A percentile compares a stretch with the other conserved stretches of the same genome.
Evolutionary conservation across 1,284 basidiomycete species (phyloP).

Genomic region (Austropuccinia psidii): DNA sequence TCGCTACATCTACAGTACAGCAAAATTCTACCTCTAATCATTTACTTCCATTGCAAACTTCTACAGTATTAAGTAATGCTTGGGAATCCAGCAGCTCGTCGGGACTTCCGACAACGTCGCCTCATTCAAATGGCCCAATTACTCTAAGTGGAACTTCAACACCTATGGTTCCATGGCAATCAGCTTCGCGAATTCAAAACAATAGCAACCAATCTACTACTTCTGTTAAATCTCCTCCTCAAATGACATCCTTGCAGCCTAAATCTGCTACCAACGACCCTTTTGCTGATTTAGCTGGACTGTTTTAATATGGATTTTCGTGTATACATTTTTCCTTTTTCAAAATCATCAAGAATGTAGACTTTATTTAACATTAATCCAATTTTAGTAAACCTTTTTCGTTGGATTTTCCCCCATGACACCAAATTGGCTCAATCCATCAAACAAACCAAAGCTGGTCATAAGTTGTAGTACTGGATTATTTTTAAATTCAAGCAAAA

Average conservation of each 20-base stretch:
- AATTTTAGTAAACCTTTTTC: too few species aligned
- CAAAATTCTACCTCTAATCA: not conserved
- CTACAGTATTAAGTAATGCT: not conserved
- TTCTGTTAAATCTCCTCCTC: not conserved
- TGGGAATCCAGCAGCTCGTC: not conserved
- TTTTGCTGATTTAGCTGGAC: constrained; percentile 34
- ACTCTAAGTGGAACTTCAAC: constrained; percentile 9
- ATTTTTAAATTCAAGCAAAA: too few species aligned
- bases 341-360: too few species aligned
- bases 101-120: not conserved
- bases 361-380: too few species aligned
- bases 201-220: not conserved
- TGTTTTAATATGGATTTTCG: constrained; percentile 25
- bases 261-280: constrained; percentile 17
- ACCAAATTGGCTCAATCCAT: too few species aligned
- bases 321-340: not conserved
- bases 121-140: constrained; percentile 6
- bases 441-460: too few species aligned
- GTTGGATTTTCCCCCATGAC: too few species aligned
- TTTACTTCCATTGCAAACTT: not conserved
- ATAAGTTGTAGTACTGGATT: too few species aligned
- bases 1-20: not conserved
- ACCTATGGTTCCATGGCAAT: not conserved
- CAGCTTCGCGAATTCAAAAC: constrained; percentile 1
- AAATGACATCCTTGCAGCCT: not conserved